A percentile compares a stretch with the other conserved stretches of the same genome.
Conservation (phyloP, 75 land plant species). For the Pseudotsuga menziesii region DNA sequence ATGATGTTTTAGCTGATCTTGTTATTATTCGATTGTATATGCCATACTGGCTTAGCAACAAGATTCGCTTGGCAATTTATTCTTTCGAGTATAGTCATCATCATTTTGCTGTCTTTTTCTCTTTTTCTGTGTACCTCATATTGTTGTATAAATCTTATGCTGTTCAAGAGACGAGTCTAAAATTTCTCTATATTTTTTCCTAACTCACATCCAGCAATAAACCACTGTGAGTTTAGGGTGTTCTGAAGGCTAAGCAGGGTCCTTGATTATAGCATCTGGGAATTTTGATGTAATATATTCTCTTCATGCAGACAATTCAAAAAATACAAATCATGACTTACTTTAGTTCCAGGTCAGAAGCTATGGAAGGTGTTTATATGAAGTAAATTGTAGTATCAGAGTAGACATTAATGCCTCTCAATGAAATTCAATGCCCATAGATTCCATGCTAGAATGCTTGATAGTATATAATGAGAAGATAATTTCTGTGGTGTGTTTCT, state of each 20-base stretch:
- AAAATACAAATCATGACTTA: neutral
- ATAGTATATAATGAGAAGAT: too few relatives aligned
- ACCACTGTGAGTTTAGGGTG: neutral
- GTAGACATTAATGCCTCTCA: neutral
- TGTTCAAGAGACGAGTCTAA: neutral
- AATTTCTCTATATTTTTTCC: neutral
- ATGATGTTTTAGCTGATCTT: neutral
- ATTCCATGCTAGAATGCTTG: neutral
- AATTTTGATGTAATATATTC: neutral
- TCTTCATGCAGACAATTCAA: neutral
- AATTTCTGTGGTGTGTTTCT: too few relatives aligned
- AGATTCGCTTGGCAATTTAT: neutral
- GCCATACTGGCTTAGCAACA: neutral
- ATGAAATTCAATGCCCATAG: neutral
- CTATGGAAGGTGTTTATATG: neutral
- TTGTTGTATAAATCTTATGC: neutral
- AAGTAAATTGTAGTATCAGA: neutral
- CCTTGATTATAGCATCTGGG: neutral
- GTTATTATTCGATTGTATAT: slow-evolving; percentile 11
- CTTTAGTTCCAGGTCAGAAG: neutral
- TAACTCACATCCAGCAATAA: neutral
- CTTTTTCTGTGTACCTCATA: neutral
- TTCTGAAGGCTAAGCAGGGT: neutral
- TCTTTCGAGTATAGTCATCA: neutral
- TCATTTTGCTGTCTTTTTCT: neutral